phyloP scores from a whole-genome alignment of 2,329 filamentous ascomycete genomes.

The Scedosporium boydii region DNA sequence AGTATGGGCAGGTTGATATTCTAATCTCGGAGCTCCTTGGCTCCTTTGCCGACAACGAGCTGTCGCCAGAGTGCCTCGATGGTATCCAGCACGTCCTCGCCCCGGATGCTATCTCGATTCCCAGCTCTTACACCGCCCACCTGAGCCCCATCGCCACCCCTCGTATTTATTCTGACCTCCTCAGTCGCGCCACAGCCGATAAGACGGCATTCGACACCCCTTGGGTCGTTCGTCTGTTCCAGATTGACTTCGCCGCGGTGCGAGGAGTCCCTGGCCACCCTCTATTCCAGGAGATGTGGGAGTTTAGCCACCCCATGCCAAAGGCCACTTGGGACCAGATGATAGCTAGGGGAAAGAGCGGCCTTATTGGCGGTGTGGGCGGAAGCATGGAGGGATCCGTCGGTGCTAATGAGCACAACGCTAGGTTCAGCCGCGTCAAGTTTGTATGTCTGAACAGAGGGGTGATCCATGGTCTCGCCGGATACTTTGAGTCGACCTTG shows the following conservation, averaged over 20 bases:
- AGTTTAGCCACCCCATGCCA: conserved; percentile 69
- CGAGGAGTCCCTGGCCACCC: conserved; percentile 42
- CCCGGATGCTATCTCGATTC: conserved; percentile 83
- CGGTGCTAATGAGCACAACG: conserved; percentile 85
- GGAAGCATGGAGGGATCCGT: conserved; percentile 67
- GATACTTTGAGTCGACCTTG: conserved; percentile 95
- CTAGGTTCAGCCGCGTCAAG: conserved; percentile 64
- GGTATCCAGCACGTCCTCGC: conserved; percentile 87
- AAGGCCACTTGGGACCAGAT: conserved; percentile 43
- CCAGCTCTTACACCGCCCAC: conserved; percentile 85
- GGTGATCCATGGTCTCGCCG: conserved; percentile 81
- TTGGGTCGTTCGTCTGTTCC: conserved; percentile 88
- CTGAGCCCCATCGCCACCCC: conserved; percentile 87
- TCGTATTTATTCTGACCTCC: conserved; percentile 73
- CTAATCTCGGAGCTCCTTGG: conserved; percentile 88
- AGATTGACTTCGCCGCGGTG: conserved; percentile 76
- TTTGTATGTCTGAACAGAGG: conserved; percentile 74
- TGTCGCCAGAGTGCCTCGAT: conserved; percentile 92
- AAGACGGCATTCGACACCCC: conserved; percentile 76
- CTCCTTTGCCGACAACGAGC: conserved; percentile 93
- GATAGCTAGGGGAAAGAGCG: conserved; percentile 50
- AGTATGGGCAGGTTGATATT: conserved; percentile 71
- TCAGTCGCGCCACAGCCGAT: conserved; percentile 50
- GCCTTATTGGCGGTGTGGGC: conserved; percentile 55
- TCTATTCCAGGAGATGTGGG: conserved; percentile 69